Percentiles rank a stretch among this genome's conserved stretches.
These are phyloP conservation scores for Chimonanthus salicifolius DNA, from an alignment of 164 flowering plant genomes.

Conservation along the genomic window DNA sequence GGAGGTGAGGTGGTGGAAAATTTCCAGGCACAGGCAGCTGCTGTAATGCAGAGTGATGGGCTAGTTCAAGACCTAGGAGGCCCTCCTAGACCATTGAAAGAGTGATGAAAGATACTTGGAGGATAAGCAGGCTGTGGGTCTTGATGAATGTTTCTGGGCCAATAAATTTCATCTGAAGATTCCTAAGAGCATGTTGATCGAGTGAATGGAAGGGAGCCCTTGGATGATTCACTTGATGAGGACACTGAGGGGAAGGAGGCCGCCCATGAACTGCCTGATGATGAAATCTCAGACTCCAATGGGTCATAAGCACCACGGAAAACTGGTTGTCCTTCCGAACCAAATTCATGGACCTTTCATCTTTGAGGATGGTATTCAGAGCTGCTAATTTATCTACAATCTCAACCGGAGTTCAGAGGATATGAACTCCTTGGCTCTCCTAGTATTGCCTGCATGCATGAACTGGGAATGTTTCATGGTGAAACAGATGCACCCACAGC, in stretches of 20 bases:
- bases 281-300: constrained; percentile 37
- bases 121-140: constrained; percentile 54
- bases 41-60: constrained; percentile 51
- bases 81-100: constrained; percentile 41
- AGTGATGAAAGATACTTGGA: constrained; percentile 36
- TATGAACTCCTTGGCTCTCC: constrained; percentile 25
- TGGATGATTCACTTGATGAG: constrained; percentile 46
- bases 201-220: constrained; percentile 40
- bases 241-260: constrained; percentile 46
- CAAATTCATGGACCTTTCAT: constrained; percentile 34
- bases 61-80: constrained; percentile 52
- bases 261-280: constrained; percentile 40
- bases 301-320: constrained; percentile 34
- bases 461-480: constrained; percentile 23
- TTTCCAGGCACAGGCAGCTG: constrained; percentile 58
- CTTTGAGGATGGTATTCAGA: constrained; percentile 32
- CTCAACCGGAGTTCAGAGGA: constrained; percentile 32
- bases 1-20: constrained; percentile 44
- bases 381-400: constrained; percentile 52
- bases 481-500: constrained; percentile 29
- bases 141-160: constrained; percentile 43
- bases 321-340: constrained; percentile 34
- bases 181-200: constrained; percentile 44
- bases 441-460: constrained; percentile 18
- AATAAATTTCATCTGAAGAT: constrained; percentile 47